Percentiles rank a stretch among this genome's conserved stretches.
These are phyloP conservation scores for Irineochytrium annulatum DNA, from an alignment of 192 early-diverging fungal genomes.

Conservation along the genomic window DNA sequence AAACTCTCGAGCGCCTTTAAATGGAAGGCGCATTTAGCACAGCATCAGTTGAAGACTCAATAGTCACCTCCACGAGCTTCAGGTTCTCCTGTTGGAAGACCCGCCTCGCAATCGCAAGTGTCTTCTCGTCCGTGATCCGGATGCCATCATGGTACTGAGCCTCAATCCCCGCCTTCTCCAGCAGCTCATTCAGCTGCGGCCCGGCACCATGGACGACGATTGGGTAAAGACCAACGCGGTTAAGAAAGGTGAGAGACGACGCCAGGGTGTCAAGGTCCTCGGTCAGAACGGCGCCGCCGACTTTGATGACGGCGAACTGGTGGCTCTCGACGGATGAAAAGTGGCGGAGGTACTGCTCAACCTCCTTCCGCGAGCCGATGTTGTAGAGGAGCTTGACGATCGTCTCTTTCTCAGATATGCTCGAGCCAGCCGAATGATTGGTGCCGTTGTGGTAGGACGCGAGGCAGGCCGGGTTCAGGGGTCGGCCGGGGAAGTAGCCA, in stretches of 20 bases:
- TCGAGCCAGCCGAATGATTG: no score
- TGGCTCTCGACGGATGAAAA: slow-evolving; percentile 97
- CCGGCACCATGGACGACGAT: slow-evolving; percentile 98
- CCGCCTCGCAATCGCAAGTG: slow-evolving; percentile 87
- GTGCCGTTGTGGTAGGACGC: no score
- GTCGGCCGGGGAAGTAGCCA: slow-evolving; percentile 21
- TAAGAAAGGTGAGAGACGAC: slow-evolving; percentile 92
- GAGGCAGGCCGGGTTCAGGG: slow-evolving; percentile 27
- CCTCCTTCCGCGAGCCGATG: slow-evolving; percentile 98
- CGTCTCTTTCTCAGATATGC: slow-evolving; percentile 46
- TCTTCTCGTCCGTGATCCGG: slow-evolving; percentile 91
- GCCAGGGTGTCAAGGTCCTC: slow-evolving; percentile 94
- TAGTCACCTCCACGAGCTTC: slow-evolving; percentile 87
- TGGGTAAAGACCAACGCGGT: slow-evolving; percentile 95
- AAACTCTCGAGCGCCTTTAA: slow-evolving; percentile 81
- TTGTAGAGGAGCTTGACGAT: slow-evolving; percentile 80
- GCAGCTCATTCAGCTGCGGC: slow-evolving; percentile 87
- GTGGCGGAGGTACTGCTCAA: slow-evolving; percentile 95
- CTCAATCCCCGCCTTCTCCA: slow-evolving; percentile 90
- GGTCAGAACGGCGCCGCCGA: slow-evolving; percentile 91
- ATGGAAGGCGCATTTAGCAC: background rate
- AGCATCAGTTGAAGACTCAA: background rate
- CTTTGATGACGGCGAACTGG: slow-evolving; percentile 99
- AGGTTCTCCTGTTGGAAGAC: slow-evolving; percentile 95
- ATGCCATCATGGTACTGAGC: slow-evolving; percentile 97